Evolutionary conservation across 257 asterid genomes (phyloP), one percentile per base, ranked within the genome.

Genomic region (Catharanthus roseus): DNA sequence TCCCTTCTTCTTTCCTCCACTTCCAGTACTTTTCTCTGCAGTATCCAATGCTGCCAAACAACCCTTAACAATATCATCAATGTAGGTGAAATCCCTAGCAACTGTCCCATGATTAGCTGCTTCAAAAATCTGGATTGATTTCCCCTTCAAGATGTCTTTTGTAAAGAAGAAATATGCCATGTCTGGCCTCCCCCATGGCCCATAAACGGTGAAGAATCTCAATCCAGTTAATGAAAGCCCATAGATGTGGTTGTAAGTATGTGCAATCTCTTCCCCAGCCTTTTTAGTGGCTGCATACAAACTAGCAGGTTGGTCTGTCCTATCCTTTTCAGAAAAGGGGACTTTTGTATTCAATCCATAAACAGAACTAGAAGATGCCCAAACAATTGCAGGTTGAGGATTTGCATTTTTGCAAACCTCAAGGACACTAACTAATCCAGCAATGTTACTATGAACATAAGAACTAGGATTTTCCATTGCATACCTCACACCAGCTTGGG

Each of bases 381-480:
- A 93, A 38, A 91, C 98, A 39, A 93, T 89, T 0, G 98, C 85
- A 5, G 98, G 98, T 81, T 93, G 98, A 70, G 98, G 98, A 72
- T 85, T 91, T 4, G 77, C 97, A 50, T 55, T 73, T 80, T 93
- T 93, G 70, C 98, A 93, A 76, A 89, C 93, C 77, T 93, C 98
- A 53, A 93, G 92, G 73, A 93, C 31, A 74, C 71, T 89, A 62
- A 93, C 98, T 1, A 93, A 77, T 41, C 98, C 98, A 1, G 98
- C 98, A n/a, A 93, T 93, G 74, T 93, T 93, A 75, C 97, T 90
- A 72, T 90, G 98, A 26, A 91, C 96, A 74, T 93, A 93, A 4
- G 98, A 93, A 75, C 96, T 79, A n/a, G 98, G 98, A 82, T 93
- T 93, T 78, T 90, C 92, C 98, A 93, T 90, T n/a, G 98, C 98